Percentiles rank a stretch among this genome's conserved stretches.
Conservation (phyloP, 2,329 filamentous ascomycete species). For the Mollisia scopiformis region DNA sequence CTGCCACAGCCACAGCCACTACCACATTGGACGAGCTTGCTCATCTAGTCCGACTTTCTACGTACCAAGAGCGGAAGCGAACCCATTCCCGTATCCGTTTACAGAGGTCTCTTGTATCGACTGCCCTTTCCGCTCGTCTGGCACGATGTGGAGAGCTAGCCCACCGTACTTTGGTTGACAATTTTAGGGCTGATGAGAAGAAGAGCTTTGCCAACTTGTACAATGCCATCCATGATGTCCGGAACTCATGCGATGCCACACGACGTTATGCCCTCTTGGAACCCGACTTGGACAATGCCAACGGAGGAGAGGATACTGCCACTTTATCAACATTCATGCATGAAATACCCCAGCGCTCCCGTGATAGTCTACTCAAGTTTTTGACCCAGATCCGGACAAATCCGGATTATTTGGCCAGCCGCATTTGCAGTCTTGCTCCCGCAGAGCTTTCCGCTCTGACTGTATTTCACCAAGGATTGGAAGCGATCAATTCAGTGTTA, state of each 20-base stretch:
- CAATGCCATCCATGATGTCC: conserved; percentile 78
- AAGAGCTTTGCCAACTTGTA: conserved; percentile 75
- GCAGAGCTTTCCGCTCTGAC: conserved; percentile 78
- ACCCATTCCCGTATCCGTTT: conserved; percentile 72
- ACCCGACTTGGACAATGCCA: conserved; percentile 65
- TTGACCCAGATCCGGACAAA: conserved; percentile 83
- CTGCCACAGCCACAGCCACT: conserved; percentile 57
- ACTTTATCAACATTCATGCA: conserved; percentile 63
- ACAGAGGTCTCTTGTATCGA: conserved; percentile 74
- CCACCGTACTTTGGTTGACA: conserved; percentile 76
- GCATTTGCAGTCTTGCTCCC: conserved; percentile 75
- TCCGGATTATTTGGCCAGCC: conserved; percentile 82
- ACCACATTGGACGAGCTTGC: conserved; percentile 78
- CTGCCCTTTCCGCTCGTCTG: conserved; percentile 73
- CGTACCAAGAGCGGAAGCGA: conserved; percentile 82
- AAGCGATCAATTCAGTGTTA: conserved; percentile 82
- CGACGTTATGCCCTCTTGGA: conserved; percentile 72
- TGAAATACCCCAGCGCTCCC: conserved; percentile 74
- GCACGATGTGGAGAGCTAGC: conserved; percentile 75
- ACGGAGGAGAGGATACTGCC: conserved; percentile 42
- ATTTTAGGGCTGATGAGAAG: conserved; percentile 79
- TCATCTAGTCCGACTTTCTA: conserved; percentile 75
- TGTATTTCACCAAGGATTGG: conserved; percentile 76
- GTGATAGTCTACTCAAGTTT: conserved; percentile 78
- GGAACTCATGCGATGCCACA: conserved; percentile 75